Conservation (phyloP, 2,329 filamentous ascomycete species). For the Aspergillus pseudonomiae region DNA sequence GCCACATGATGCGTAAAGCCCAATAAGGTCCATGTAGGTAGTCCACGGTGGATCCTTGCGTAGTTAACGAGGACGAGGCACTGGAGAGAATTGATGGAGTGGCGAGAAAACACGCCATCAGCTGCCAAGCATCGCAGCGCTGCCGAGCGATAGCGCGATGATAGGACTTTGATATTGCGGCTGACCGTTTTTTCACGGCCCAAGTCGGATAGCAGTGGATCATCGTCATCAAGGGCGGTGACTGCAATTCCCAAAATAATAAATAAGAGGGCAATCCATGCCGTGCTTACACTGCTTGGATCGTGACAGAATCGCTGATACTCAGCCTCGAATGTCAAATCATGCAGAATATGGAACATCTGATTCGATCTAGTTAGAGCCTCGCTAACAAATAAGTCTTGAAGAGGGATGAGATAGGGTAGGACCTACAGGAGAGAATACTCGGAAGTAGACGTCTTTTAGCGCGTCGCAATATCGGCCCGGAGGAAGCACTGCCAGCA, state of each 20-base stretch:
- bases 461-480: constrained; percentile 39
- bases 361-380: constrained; percentile 9
- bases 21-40: constrained; percentile 43
- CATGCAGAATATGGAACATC: constrained; percentile 47
- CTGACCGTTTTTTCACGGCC: constrained; percentile 40
- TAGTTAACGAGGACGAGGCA: constrained; percentile 45
- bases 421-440: constrained; percentile 42
- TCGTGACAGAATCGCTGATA: constrained; percentile 43
- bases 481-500: constrained; percentile 39
- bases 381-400: not conserved
- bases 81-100: constrained; percentile 45
- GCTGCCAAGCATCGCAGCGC: constrained; percentile 44
- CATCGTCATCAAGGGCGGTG: constrained; percentile 39
- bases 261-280: constrained; percentile 46
- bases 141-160: constrained; percentile 41
- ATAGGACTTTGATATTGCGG: constrained; percentile 40
- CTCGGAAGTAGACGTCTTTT: constrained; percentile 41
- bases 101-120: constrained; percentile 42
- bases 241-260: constrained; percentile 43
- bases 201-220: constrained; percentile 41
- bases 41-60: constrained; percentile 39
- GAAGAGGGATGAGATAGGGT: not conserved
- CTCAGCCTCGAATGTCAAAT: constrained; percentile 44
- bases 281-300: constrained; percentile 36
- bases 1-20: constrained; percentile 45